Evolutionary conservation across 306 rosid species (phyloP), one percentile per base, ranked within the genome.

Genomic region (Sophora flavescens): DNA sequence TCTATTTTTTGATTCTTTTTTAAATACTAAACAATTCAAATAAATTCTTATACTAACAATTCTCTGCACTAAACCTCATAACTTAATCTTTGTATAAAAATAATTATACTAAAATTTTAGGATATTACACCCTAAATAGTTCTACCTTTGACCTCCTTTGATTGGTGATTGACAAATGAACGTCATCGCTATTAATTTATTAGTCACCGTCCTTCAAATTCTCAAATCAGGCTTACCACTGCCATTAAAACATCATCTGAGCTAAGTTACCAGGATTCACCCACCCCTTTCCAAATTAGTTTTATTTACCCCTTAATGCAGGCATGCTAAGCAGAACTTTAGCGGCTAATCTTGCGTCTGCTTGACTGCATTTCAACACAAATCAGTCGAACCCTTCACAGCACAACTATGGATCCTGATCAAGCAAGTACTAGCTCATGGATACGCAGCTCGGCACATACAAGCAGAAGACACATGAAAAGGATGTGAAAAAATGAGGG

Each of bases 401-500:
- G 75, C 70, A 60, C 66, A 75, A 45, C 68, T 47, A 71, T 13
- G 71, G 47, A 70, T 52, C 75, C 82, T 77, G 67, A 72, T 66
- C 54, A 85, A 77, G 69, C 53, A 36, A 68, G 81, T 77, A 72
- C 72, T 1, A 62, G 48, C 78, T 77, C 65, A 57, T 30, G 70
- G 77, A 60, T 41, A 66, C 38, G 74, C 68, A 15, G 50, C 72
- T 63, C 65, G 56, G 64, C 68, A 63, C 67, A 78, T 69, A 74
- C 84, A 81, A 26, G 78, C 76, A 70, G 75, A 48, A 42, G 75
- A 74, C 77, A 68, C 76, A 17, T 32, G 36, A 56, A 66, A 74
- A 41, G 51, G 17, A 26, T 22, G 32, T 6, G n/a, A 4, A 14
- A 75, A 50, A 53, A 5, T 22, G 6, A 1, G 4, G 73, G 80